Evolutionary conservation across 208 protist genomes (phyloP).

Genomic region (Leishmania major): DNA sequence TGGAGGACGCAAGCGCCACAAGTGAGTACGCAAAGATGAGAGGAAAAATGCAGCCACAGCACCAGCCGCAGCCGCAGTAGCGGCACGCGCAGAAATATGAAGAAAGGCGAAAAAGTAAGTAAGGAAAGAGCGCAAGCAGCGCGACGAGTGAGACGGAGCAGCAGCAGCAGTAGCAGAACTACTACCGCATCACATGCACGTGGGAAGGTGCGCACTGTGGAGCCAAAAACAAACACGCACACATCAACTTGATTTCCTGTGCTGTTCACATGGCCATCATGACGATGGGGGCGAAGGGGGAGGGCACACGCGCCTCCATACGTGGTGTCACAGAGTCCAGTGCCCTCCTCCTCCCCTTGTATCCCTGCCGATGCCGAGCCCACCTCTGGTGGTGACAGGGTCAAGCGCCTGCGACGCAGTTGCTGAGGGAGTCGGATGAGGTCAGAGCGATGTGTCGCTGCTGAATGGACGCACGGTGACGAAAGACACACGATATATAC

Average conservation of each 20-base stretch:
- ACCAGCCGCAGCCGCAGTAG: too few species aligned
- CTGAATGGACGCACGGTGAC: not conserved
- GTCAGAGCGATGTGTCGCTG: not conserved
- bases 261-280: too few species aligned
- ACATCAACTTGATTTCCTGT: not conserved
- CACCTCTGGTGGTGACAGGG: not conserved
- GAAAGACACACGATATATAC: not conserved
- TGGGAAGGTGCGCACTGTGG: not conserved
- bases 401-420: not conserved
- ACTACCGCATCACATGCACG: too few species aligned
- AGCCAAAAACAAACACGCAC: not conserved
- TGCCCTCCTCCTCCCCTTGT: not conserved
- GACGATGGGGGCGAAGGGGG: too few species aligned
- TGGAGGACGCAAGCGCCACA: too few species aligned
- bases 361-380: not conserved
- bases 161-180: too few species aligned
- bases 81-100: too few species aligned
- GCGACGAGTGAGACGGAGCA: too few species aligned
- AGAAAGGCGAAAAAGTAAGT: too few species aligned
- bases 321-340: not conserved
- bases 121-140: too few species aligned
- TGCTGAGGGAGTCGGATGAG: not conserved
- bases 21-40: too few species aligned
- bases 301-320: not conserved
- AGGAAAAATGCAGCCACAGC: too few species aligned